Percentiles rank a stretch among this genome's conserved stretches.
These are phyloP conservation scores for Vigna mungo DNA, from an alignment of 306 rosid species.

Conservation along the genomic window DNA sequence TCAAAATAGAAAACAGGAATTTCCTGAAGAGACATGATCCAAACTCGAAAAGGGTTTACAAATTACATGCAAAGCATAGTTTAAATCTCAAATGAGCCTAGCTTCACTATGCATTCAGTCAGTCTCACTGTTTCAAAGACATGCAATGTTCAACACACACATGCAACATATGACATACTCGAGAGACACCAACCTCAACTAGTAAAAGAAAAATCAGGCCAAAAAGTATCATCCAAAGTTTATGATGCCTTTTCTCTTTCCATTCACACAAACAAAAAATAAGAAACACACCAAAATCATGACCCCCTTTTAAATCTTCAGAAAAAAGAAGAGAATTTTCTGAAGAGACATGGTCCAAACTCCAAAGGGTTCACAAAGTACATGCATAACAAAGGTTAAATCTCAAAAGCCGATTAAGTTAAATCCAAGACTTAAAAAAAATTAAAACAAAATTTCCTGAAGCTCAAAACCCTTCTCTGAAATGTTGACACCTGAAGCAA, in stretches of 20 bases:
- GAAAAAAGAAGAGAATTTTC: neutral
- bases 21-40: neutral
- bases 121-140: slow-evolving; percentile 13
- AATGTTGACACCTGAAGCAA: neutral
- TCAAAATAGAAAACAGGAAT: neutral
- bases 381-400: slow-evolving; percentile 47
- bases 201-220: neutral
- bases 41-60: slow-evolving; percentile 33
- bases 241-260: neutral
- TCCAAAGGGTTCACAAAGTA: slow-evolving; percentile 37
- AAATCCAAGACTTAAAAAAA: neutral
- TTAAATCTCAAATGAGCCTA: slow-evolving; percentile 20
- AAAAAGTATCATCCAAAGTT: no score
- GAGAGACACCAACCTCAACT: neutral
- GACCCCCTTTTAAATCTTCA: slow-evolving; percentile 15
- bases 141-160: slow-evolving; percentile 21
- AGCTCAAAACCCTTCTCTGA: slow-evolving; percentile 13
- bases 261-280: slow-evolving; percentile 8
- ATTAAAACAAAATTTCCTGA: slow-evolving; percentile 4
- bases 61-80: slow-evolving; percentile 47
- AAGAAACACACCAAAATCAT: slow-evolving; percentile 4
- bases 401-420: slow-evolving; percentile 27
- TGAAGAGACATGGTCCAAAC: slow-evolving; percentile 1
- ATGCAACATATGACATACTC: slow-evolving; percentile 26
- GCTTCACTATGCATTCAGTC: neutral